A percentile compares a stretch with the other conserved stretches of the same genome.
These are phyloP conservation scores for Chrysoporthe puriensis DNA, from an alignment of 2,329 filamentous ascomycete genomes.

Conservation along the genomic window DNA sequence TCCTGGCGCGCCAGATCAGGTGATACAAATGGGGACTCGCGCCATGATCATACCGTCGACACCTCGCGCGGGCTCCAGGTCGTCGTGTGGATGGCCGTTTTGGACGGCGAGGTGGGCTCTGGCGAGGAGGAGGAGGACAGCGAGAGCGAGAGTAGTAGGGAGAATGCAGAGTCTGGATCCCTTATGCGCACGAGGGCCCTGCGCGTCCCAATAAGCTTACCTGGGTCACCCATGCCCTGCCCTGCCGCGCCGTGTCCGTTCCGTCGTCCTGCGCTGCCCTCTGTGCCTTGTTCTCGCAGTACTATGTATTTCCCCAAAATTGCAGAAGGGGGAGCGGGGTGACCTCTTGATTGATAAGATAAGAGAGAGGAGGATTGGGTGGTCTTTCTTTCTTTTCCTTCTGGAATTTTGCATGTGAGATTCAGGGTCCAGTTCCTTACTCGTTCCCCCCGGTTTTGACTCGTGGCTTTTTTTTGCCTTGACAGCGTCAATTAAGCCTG, in stretches of 20 bases:
- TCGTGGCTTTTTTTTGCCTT: background rate
- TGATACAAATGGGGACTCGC: background rate
- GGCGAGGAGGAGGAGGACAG: no score
- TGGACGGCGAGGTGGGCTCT: background rate
- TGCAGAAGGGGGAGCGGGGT: background rate
- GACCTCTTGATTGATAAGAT: background rate
- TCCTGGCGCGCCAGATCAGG: background rate
- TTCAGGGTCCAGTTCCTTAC: background rate
- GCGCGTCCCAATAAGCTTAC: conserved; percentile 3
- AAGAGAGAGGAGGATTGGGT: background rate
- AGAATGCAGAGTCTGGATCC: no score
- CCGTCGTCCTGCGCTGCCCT: no score
- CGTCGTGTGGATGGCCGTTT: background rate
- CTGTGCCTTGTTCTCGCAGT: background rate
- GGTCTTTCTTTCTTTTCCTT: background rate
- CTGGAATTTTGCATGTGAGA: conserved; percentile 11
- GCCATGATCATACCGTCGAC: background rate
- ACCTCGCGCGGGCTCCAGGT: no score
- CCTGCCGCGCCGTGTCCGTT: no score
- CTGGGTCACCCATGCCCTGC: background rate
- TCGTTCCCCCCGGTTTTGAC: background rate
- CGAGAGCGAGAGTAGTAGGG: no score
- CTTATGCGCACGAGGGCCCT: background rate
- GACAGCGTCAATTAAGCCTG: background rate
- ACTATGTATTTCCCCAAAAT: background rate